phyloP scores from a whole-genome alignment of 2,329 filamentous ascomycete species.

The Pseudogymnoascus sp. region DNA sequence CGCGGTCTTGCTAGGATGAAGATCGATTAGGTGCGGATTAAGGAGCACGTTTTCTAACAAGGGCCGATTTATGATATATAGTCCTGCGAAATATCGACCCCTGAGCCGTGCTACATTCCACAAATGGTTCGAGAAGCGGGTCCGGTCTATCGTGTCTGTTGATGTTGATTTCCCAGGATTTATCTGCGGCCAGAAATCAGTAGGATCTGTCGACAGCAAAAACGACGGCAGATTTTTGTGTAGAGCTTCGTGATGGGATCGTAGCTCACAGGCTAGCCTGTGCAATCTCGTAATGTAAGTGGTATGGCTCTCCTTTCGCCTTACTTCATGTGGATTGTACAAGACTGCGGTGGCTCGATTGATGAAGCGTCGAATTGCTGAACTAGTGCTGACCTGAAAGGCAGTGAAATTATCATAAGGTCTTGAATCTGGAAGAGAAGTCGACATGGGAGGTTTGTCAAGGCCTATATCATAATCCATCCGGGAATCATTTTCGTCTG shows the following conservation, averaged over 20 bases:
- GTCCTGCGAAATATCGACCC: slow-evolving; percentile 25
- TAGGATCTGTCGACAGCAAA: slow-evolving; percentile 12
- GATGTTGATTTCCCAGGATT: not conserved
- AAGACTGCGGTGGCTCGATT: slow-evolving; percentile 27
- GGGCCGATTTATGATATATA: slow-evolving; percentile 27
- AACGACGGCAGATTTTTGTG: slow-evolving; percentile 25
- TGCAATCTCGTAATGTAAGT: slow-evolving; percentile 22
- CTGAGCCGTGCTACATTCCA: slow-evolving; percentile 26
- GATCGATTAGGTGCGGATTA: slow-evolving; percentile 20
- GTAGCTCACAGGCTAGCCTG: slow-evolving; percentile 23
- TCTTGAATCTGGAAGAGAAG: not conserved
- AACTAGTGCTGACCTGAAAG: slow-evolving; percentile 28
- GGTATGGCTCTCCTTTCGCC: slow-evolving; percentile 6
- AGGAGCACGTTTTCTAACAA: slow-evolving; percentile 26
- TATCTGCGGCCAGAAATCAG: slow-evolving; percentile 12
- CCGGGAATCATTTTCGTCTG: not conserved
- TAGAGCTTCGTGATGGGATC: slow-evolving; percentile 15
- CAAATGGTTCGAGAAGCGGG: slow-evolving; percentile 21
- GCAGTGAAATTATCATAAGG: slow-evolving; percentile 22
- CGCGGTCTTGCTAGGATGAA: slow-evolving; percentile 19
- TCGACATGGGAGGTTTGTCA: not conserved
- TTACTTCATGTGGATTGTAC: slow-evolving; percentile 23
- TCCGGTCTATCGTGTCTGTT: not conserved
- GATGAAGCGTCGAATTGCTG: slow-evolving; percentile 25
- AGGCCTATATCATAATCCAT: not conserved